Percentiles rank a stretch among this genome's conserved stretches.
These are phyloP conservation scores for Urostyla sp. DNA, from an alignment of 73 alveolate species.

Conservation along the genomic window DNA sequence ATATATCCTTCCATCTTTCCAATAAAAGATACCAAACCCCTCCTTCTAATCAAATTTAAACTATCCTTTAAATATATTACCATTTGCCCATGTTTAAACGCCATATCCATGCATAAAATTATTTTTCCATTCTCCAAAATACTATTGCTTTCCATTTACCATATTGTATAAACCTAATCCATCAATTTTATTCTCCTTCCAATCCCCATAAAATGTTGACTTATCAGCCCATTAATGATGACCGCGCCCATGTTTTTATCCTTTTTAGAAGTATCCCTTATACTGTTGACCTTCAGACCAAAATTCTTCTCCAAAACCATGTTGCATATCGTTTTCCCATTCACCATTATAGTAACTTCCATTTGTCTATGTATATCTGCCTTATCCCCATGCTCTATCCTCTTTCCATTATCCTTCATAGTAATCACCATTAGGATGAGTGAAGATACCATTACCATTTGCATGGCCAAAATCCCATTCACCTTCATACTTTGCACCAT, in stretches of 20 bases:
- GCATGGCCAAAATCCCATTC: slow-evolving; percentile 4
- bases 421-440: slow-evolving; percentile 22
- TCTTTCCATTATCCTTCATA: slow-evolving; percentile 49
- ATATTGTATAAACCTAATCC: slow-evolving; percentile 75
- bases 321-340: slow-evolving; percentile 31
- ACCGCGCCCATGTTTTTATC: slow-evolving; percentile 47
- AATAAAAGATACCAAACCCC: not conserved
- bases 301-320: slow-evolving; percentile 11
- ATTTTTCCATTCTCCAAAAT: slow-evolving; percentile 68
- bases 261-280: slow-evolving; percentile 21
- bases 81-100: not conserved
- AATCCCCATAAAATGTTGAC: slow-evolving; percentile 67
- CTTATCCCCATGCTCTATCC: slow-evolving; percentile 33
- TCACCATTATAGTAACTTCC: slow-evolving; percentile 33
- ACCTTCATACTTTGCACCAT: slow-evolving; percentile 1
- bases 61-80: not conserved
- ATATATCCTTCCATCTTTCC: not conserved
- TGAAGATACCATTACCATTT: slow-evolving; percentile 40
- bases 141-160: slow-evolving; percentile 74
- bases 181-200: slow-evolving; percentile 57
- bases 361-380: not conserved
- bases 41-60: not conserved
- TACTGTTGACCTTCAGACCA: slow-evolving; percentile 25
- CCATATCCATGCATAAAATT: not conserved
- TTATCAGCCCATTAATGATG: slow-evolving; percentile 60